Evolutionary conservation across 257 asterid species (phyloP).

Genomic region (Mentha longifolia): DNA sequence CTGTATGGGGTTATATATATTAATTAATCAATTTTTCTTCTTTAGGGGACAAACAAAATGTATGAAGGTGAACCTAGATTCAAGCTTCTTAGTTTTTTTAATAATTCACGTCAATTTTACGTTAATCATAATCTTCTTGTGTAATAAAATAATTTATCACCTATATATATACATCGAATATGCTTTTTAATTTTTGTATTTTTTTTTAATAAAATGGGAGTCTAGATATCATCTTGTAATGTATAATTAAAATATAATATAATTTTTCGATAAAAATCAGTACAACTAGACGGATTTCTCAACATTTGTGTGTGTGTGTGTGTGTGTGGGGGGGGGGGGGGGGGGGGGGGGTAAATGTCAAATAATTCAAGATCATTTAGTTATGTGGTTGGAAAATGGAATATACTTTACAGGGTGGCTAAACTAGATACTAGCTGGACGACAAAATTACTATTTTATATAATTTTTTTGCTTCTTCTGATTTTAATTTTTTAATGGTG

Average conservation of each 20-base stretch:
- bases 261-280: conserved; percentile 10
- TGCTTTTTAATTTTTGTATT: no score
- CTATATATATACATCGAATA: no score
- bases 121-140: no score
- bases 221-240: no score
- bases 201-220: no score
- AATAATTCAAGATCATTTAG: conserved; percentile 4
- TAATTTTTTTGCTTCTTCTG: neutral
- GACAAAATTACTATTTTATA: conserved; percentile 1
- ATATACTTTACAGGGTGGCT: conserved; percentile 32
- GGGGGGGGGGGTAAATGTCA: neutral
- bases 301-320: conserved; percentile 6
- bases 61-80: neutral
- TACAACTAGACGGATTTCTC: conserved; percentile 32
- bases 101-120: neutral
- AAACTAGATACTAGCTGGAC: conserved; percentile 13
- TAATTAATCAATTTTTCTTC: no score
- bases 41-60: no score
- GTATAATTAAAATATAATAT: neutral
- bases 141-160: no score
- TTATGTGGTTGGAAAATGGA: conserved; percentile 21
- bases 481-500: neutral
- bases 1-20: no score
- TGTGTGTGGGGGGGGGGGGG: no score
- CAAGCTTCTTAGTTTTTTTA: no score